A percentile compares a stretch with the other conserved stretches of the same genome.
These are phyloP conservation scores for Elasticomyces elasticus DNA, from an alignment of 495 filamentous ascomycete species.

Conservation along the genomic window DNA sequence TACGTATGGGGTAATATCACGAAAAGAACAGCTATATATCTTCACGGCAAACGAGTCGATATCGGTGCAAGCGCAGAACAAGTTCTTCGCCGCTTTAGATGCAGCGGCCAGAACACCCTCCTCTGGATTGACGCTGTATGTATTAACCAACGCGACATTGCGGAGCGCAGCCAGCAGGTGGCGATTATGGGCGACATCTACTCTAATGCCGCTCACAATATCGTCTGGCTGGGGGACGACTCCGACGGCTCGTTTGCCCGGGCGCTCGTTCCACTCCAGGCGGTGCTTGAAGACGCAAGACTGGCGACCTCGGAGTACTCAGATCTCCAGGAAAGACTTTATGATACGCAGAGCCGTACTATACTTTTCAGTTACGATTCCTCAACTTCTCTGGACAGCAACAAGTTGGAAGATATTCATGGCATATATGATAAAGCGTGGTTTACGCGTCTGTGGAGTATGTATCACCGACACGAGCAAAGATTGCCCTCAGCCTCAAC, in stretches of 20 bases:
- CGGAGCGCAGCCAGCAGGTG: constrained; percentile 4
- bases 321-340: too few species aligned
- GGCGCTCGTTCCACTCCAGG: neutral
- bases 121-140: constrained; percentile 15
- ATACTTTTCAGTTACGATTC: neutral
- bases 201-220: neutral
- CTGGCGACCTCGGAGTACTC: too few species aligned
- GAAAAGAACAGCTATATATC: neutral
- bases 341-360: neutral
- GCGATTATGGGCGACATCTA: constrained; percentile 9
- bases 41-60: neutral
- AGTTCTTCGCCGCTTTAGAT: neutral
- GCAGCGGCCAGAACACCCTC: neutral
- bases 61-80: neutral
- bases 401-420: neutral
- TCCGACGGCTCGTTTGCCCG: neutral
- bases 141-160: constrained; percentile 4
- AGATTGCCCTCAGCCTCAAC: neutral
- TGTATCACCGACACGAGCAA: neutral
- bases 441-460: neutral
- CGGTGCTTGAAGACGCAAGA: neutral
- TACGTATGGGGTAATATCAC: constrained; percentile 5
- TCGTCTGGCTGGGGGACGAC: constrained; percentile 9
- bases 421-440: neutral
- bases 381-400: neutral